phyloP scores from a whole-genome alignment of 176 grass and related monocot genomes.

The Oryza nivara region DNA sequence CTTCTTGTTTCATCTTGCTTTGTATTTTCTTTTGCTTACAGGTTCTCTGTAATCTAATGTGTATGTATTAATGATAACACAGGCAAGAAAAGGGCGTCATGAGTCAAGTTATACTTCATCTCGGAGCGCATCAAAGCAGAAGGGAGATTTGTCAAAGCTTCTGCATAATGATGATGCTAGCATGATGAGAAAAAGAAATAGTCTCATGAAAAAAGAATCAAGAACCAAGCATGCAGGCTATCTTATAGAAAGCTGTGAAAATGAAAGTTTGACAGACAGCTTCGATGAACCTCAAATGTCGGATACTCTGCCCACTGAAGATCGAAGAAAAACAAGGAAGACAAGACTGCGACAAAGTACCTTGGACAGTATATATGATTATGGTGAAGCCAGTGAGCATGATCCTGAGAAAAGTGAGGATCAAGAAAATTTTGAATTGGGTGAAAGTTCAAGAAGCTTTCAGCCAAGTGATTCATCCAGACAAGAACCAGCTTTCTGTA shows the following conservation, averaged over 20 bases:
- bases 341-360: conserved; percentile 22
- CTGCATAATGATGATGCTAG: conserved; percentile 36
- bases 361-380: conserved; percentile 14
- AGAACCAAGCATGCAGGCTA: conserved; percentile 39
- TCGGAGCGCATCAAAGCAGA: conserved; percentile 52
- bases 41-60: conserved; percentile 23
- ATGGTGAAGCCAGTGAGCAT: conserved; percentile 44
- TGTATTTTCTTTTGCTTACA: not conserved
- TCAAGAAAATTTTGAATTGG: conserved; percentile 11
- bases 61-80: conserved; percentile 30
- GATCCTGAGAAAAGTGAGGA: conserved; percentile 31
- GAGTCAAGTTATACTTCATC: conserved; percentile 38
- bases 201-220: conserved; percentile 43
- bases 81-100: conserved; percentile 39
- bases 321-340: conserved; percentile 35
- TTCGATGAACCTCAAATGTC: conserved; percentile 25
- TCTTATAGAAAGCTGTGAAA: conserved; percentile 45
- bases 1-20: conserved; percentile 17
- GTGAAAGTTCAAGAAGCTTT: conserved; percentile 21
- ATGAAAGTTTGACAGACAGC: conserved; percentile 29
- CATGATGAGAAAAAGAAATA: conserved; percentile 37
- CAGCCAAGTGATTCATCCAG: conserved; percentile 26
- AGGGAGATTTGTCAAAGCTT: conserved; percentile 41
- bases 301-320: conserved; percentile 18
- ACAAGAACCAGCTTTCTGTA: conserved; percentile 46